Evolutionary conservation across 768 basidiomycete species (phyloP).

Genomic region (Pholiota molesta): DNA sequence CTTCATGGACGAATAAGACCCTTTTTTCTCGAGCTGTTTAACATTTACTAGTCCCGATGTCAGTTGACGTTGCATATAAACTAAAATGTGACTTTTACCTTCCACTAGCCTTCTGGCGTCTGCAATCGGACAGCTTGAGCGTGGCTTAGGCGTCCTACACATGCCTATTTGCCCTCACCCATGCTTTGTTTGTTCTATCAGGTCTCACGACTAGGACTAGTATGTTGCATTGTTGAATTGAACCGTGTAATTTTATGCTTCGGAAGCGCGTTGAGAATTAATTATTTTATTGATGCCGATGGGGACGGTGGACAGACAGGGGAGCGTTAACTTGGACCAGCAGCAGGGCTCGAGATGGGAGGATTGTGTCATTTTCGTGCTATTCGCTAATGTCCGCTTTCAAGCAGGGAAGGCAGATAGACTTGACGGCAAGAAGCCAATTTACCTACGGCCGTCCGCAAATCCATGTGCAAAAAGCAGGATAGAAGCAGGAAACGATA

Average conservation of each 20-base stretch:
- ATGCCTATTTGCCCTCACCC: constrained; percentile 13
- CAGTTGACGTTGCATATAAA: constrained; percentile 6
- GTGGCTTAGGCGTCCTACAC: neutral
- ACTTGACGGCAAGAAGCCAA: neutral
- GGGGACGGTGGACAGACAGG: constrained; percentile 10
- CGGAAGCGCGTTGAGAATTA: constrained; percentile 7
- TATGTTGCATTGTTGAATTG: too few species aligned
- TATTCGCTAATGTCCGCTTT: neutral
- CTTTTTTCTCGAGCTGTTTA: constrained; percentile 5
- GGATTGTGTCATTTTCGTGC: neutral
- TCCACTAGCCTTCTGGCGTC: constrained; percentile 3
- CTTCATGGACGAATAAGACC: constrained; percentile 4
- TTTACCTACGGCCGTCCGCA: neutral
- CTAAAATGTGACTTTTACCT: neutral
- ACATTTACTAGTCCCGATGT: constrained; percentile 5
- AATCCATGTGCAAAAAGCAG: neutral
- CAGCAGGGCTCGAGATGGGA: neutral
- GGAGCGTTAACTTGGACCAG: neutral
- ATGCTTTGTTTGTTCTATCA: constrained; percentile 7
- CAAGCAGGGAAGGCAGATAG: neutral
- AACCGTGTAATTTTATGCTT: constrained; percentile 7
- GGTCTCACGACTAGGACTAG: constrained; percentile 4
- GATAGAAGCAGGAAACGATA: neutral
- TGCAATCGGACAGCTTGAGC: neutral
- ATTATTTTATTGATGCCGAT: constrained; percentile 5